Base-by-base conservation (phyloP, 2,329 filamentous ascomycete genomes). In the Aspergillus texensis region DNA sequence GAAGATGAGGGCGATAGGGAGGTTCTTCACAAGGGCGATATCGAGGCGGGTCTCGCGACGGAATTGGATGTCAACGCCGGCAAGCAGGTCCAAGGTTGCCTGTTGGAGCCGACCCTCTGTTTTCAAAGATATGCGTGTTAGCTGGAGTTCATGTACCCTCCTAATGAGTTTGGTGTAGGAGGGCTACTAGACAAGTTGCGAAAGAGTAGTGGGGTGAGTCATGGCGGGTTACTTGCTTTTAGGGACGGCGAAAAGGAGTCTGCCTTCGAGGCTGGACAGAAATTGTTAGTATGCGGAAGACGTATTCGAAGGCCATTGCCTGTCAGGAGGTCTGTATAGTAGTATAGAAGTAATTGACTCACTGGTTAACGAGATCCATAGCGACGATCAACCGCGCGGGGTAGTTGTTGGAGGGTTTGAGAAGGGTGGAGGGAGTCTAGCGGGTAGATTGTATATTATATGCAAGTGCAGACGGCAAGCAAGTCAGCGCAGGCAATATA, bases 21-120 rank as follows among this genome's bases (percentile, higher is more conserved):
- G 88, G 81, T 99, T 99, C 84, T 97, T 96, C 76, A 98, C 95
- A 30, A 99, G 89, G 19, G 95, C 95, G 75, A 99, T 97, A 79
- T 99, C 95, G 73, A 98, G 91, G 63, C 95, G 91, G 78, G 91
- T 93, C 83, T 97, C 93, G 75, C 95, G 90, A 78, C 92, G 90
- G 83, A 99, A 99, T 79, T 99, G 93, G 72, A 99, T 94, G 79
- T 99, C 95, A 73, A 91, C 93, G 69, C 95, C 95, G 75, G 94
- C 86, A 60, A 99, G 91, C 58, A 99, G 89, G 78, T 98, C 93
- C 57, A 99, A 88, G 60, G 92, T 89, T 63, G 92, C 88, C 80
- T 93, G 88, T 80, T 97, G 91, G 61, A 99, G 89, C 62, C 95
- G 92, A 68, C 95, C 95, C 90, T 99, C 93, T 96, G 74, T 70